Conservation (phyloP, 1,284 basidiomycete genomes). For the Trichosporon sp. region DNA sequence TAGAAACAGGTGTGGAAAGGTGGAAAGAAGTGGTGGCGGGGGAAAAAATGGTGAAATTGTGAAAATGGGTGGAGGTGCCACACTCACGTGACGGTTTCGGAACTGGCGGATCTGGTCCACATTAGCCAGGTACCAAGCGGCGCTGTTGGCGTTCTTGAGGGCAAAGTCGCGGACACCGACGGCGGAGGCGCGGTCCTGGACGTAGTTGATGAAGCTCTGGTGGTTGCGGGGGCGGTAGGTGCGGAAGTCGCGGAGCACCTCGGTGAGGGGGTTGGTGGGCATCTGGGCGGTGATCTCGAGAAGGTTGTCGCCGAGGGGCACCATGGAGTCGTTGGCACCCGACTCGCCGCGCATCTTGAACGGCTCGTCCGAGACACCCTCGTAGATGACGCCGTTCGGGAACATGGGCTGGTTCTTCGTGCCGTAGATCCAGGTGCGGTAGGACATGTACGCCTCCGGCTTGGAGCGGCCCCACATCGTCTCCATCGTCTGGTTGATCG, state of each 20-base stretch:
- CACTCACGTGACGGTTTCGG: slow-evolving; percentile 34
- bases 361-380: slow-evolving; percentile 34
- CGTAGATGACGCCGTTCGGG: slow-evolving; percentile 33
- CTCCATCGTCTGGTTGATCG: slow-evolving; percentile 33
- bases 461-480: slow-evolving; percentile 35
- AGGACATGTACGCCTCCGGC: slow-evolving; percentile 33
- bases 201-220: slow-evolving; percentile 33
- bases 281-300: slow-evolving; percentile 32
- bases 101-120: slow-evolving; percentile 36
- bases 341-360: slow-evolving; percentile 35
- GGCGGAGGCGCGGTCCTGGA: slow-evolving; percentile 30
- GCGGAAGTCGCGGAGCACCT: slow-evolving; percentile 35
- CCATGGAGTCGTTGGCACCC: slow-evolving; percentile 36
- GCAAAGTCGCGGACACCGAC: slow-evolving; percentile 31
- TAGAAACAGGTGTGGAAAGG: neutral
- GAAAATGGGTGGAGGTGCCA: neutral
- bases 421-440: slow-evolving; percentile 27
- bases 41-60: neutral
- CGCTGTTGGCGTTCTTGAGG: slow-evolving; percentile 26
- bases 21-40: neutral
- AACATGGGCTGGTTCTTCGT: slow-evolving; percentile 34
- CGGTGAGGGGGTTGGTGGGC: slow-evolving; percentile 33
- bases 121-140: slow-evolving; percentile 32
- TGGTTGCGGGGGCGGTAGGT: slow-evolving; percentile 36
- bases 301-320: slow-evolving; percentile 35